Base-by-base conservation (phyloP, 345 rosid genomes). In the Pugionium cornutum region DNA sequence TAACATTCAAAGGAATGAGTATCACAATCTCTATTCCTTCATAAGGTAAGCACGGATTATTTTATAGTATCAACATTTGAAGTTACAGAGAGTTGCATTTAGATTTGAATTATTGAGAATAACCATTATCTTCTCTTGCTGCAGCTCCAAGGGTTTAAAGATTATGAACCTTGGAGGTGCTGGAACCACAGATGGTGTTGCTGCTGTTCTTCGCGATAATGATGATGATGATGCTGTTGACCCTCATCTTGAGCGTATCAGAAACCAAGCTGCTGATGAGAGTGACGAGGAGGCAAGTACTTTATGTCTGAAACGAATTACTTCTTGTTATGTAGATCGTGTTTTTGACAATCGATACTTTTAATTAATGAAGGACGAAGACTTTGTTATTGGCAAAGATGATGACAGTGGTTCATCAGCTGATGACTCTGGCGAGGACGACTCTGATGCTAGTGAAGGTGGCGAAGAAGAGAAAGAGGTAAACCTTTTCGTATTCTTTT, bases 401-500 rank as follows among this genome's bases (percentile, higher is more conserved):
- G 99, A 94, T 37, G 99, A 94, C 52, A 90, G 69, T 70, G 99
- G 99, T 49, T 91, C 97, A 47, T 92, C 97, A 42, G 87, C 95
- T 52, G 99, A 90, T 88, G 97, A 94, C 76, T 94, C 99, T 61
- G 99, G 96, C 69, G 95, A 52, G 42, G 89, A 87, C 55, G 81
- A 79, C 71, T 73, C 76, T 59, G 97, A 76, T 81, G 96, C 67
- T 51, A 90, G 91, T 68, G 81, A 75, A 9, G 82, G 83, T 42
- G 72, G 83, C 43, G 91, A 78, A 68, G 88, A 73, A 66, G 96
- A 86, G 79, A 85, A 80, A 69, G 96, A 87, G 96, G 99, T 71
- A 83, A 83, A 39, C 34, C 4, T 0, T 62, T 58, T 65, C 53
- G 55, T 55, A 69, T 31, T 18, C 50, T 51, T 51, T 36, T 4